phyloP scores from a whole-genome alignment of 192 early-diverging fungal genomes.

The Coemansia sp. region DNA sequence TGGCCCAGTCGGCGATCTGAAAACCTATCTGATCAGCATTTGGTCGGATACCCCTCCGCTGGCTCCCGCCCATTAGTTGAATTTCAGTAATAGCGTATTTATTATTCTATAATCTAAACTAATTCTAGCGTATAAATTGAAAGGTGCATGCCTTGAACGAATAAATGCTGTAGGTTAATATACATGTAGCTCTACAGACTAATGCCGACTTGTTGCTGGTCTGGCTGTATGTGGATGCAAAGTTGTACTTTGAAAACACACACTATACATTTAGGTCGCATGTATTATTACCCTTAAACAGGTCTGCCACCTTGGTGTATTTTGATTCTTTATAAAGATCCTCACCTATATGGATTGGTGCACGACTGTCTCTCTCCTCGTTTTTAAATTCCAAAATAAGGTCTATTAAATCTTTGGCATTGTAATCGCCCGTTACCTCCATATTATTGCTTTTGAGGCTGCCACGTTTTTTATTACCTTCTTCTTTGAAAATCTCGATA shows the following conservation, averaged over 20 bases:
- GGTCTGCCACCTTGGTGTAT: background rate
- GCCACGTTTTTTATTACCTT: background rate
- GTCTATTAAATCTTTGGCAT: too few species aligned
- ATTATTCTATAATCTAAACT: background rate
- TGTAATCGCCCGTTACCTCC: background rate
- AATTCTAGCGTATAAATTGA: background rate
- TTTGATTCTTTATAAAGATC: background rate
- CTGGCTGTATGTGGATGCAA: background rate
- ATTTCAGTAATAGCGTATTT: too few species aligned
- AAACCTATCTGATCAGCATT: constrained; percentile 15
- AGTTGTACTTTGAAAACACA: background rate
- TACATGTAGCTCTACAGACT: background rate
- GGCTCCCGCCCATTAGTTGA: background rate
- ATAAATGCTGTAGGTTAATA: background rate
- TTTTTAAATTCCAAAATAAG: too few species aligned
- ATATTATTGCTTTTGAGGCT: background rate
- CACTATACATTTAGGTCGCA: background rate
- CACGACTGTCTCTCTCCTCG: background rate
- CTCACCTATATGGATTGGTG: background rate
- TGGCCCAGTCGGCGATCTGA: constrained; percentile 20
- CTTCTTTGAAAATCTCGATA: background rate
- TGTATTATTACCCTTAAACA: background rate
- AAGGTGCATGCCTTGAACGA: background rate
- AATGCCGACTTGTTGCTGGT: background rate
- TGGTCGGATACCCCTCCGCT: constrained; percentile 6